phyloP scores from a whole-genome alignment of 768 basidiomycete species.

The Podaxis sp. region DNA sequence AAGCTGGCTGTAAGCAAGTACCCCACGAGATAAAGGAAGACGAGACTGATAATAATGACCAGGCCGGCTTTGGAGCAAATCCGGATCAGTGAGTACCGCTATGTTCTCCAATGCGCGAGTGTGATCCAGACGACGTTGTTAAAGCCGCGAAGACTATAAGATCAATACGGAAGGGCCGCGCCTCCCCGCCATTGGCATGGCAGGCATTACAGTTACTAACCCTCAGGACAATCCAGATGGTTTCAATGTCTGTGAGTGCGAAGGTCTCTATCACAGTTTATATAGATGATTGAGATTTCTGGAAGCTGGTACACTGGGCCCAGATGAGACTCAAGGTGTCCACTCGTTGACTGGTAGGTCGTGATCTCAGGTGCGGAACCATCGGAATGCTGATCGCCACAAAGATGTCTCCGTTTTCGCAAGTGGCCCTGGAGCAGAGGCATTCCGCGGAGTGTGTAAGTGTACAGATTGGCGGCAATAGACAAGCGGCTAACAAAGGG shows the following conservation, averaged over 20 bases:
- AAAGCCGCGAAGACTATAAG: constrained; percentile 32
- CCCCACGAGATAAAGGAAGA: not conserved
- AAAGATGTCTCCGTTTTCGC: constrained; percentile 41
- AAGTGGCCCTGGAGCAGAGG: constrained; percentile 35
- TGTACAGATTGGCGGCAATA: constrained; percentile 6
- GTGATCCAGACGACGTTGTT: not conserved
- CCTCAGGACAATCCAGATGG: constrained; percentile 30
- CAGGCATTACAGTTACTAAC: constrained; percentile 26
- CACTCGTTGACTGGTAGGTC: constrained; percentile 34
- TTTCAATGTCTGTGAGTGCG: constrained; percentile 25
- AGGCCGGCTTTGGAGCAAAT: constrained; percentile 37
- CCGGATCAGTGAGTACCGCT: constrained; percentile 32
- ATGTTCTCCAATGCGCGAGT: not conserved
- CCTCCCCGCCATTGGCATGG: constrained; percentile 26
- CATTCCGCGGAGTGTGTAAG: constrained; percentile 41
- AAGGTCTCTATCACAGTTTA: not conserved
- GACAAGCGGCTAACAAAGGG: not conserved
- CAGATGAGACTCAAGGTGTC: constrained; percentile 33
- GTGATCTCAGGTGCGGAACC: not conserved
- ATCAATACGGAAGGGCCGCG: constrained; percentile 32
- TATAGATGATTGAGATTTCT: not conserved
- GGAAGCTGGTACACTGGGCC: constrained; percentile 30
- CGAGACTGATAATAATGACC: not conserved
- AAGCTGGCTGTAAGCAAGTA: constrained; percentile 27
- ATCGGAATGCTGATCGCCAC: not conserved